Percentiles rank a stretch among this genome's conserved stretches.
These are phyloP conservation scores for Juncus inflexus DNA, from an alignment of 176 grass and related monocot species.

Conservation along the genomic window DNA sequence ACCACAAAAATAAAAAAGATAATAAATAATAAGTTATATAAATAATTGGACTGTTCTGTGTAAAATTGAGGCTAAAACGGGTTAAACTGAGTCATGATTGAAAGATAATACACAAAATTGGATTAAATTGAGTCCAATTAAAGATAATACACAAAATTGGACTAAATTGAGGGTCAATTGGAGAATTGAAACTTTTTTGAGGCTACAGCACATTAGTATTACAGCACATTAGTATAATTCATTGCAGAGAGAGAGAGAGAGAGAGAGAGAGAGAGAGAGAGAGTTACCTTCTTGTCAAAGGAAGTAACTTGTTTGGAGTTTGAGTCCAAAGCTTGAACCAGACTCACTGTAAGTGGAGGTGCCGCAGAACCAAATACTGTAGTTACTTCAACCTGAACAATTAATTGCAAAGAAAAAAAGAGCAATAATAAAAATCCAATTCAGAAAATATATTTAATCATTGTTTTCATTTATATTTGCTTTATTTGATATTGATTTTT, in stretches of 20 bases:
- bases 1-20: slow-evolving; percentile 28
- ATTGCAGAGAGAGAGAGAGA: not conserved
- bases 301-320: slow-evolving; percentile 53
- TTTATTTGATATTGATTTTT: too few species aligned
- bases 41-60: not conserved
- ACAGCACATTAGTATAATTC: slow-evolving; percentile 1
- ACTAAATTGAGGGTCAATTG: too few species aligned
- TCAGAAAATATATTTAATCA: not conserved
- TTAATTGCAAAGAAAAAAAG: slow-evolving; percentile 13
- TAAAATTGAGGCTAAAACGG: too few species aligned
- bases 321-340: slow-evolving; percentile 57
- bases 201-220: slow-evolving; percentile 22
- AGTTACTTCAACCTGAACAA: slow-evolving; percentile 87
- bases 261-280: slow-evolving; percentile 10
- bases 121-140: too few species aligned
- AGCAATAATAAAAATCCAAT: not conserved
- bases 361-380: slow-evolving; percentile 82
- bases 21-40: not conserved
- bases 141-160: too few species aligned
- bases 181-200: not conserved
- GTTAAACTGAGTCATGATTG: too few species aligned
- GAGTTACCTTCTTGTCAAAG: slow-evolving; percentile 30
- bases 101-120: too few species aligned
- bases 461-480: not conserved
- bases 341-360: slow-evolving; percentile 66